These are phyloP conservation scores for Rhodofomes roseus DNA, from an alignment of 1,284 basidiomycete species.

Conservation along the genomic window DNA sequence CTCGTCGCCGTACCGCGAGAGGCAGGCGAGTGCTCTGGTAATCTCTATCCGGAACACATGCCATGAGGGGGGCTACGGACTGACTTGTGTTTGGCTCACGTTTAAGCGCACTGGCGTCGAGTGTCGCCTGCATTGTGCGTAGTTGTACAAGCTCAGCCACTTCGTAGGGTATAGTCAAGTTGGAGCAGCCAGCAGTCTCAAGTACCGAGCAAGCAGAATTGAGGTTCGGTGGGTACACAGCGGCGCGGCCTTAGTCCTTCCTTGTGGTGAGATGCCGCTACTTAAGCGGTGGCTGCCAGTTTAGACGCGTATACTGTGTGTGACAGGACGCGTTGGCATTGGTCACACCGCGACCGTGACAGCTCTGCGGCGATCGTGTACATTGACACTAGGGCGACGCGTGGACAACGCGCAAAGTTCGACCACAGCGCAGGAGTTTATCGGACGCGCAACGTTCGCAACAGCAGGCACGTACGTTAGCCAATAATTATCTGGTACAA, in stretches of 20 bases:
- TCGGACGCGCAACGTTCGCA: too few species aligned
- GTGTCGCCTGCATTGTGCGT: slow-evolving; percentile 40
- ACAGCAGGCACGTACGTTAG: too few species aligned
- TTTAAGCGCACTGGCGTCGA: slow-evolving; percentile 43
- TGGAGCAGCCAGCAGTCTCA: not conserved
- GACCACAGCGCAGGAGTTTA: too few species aligned
- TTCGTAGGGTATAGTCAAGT: not conserved
- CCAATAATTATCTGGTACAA: too few species aligned
- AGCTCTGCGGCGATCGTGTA: not conserved
- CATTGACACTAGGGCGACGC: too few species aligned
- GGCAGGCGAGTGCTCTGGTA: slow-evolving; percentile 65
- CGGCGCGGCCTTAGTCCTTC: too few species aligned
- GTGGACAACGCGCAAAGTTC: too few species aligned
- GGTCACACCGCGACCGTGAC: not conserved
- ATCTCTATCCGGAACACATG: slow-evolving; percentile 48
- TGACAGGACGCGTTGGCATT: not conserved
- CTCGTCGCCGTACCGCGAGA: slow-evolving; percentile 79
- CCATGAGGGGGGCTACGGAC: slow-evolving; percentile 13
- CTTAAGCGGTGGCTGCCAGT: too few species aligned
- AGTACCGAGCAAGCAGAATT: not conserved
- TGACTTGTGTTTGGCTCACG: slow-evolving; percentile 31
- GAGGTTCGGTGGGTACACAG: too few species aligned
- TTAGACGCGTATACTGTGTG: not conserved
- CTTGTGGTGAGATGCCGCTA: too few species aligned
- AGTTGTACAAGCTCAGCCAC: not conserved